A percentile compares a stretch with the other conserved stretches of the same genome.
phyloP scores from a whole-genome alignment of 257 asterid genomes.

The Datura wrightii region DNA sequence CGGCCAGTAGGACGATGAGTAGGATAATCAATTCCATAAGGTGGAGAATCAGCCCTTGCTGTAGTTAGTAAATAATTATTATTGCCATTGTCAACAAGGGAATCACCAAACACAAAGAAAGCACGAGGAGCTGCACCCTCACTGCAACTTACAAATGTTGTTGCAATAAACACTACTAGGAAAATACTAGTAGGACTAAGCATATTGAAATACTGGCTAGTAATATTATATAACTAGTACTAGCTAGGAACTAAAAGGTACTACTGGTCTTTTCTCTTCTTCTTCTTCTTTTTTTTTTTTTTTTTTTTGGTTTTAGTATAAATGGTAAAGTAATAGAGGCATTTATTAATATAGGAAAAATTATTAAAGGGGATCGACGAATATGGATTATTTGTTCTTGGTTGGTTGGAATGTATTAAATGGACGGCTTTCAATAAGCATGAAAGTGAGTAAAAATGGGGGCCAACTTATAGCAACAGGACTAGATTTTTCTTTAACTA shows the following conservation, averaged over 20 bases:
- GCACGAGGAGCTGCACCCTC: conserved; percentile 61
- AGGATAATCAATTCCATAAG: conserved; percentile 80
- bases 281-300: neutral
- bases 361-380: neutral
- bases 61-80: conserved; percentile 66
- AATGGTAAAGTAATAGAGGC: neutral
- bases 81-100: conserved; percentile 79
- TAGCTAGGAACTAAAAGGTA: neutral
- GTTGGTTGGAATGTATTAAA: conserved; percentile 28
- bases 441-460: conserved; percentile 36
- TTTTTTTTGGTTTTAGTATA: neutral
- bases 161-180: conserved; percentile 18
- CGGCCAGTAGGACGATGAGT: conserved; percentile 81
- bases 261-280: neutral
- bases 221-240: neutral
- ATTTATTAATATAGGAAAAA: conserved; percentile 1
- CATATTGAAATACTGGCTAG: neutral
- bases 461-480: conserved; percentile 29
- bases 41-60: conserved; percentile 82
- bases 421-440: conserved; percentile 34
- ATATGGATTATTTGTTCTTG: neutral
- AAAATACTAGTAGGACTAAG: conserved; percentile 26
- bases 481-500: neutral
- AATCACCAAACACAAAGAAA: conserved; percentile 80
- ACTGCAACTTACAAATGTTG: conserved; percentile 12